Conservation (phyloP, 2,329 filamentous ascomycete species). For the Blastomyces emzantsi region DNA sequence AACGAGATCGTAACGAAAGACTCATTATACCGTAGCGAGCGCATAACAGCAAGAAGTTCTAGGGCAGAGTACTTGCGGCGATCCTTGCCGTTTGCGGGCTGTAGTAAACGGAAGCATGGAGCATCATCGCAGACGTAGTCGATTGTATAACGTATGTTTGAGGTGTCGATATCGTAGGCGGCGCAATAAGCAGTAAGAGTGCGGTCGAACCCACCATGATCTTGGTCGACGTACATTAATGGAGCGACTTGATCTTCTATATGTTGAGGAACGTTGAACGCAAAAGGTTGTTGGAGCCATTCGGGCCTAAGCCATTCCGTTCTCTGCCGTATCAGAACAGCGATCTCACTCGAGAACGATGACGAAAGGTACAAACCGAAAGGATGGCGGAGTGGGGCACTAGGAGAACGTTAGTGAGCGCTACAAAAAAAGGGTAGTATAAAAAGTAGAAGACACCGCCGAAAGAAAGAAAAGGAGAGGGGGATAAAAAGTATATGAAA, state of each 20-base stretch:
- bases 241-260: conserved; percentile 44
- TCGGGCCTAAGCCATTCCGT: conserved; percentile 57
- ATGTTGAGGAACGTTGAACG: conserved; percentile 50
- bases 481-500: not conserved
- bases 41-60: conserved; percentile 61
- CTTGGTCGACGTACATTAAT: conserved; percentile 44
- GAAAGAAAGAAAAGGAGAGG: not conserved
- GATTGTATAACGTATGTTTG: conserved; percentile 56
- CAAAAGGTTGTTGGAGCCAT: conserved; percentile 55
- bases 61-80: conserved; percentile 48
- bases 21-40: conserved; percentile 62
- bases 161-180: conserved; percentile 58
- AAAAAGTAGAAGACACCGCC: not conserved
- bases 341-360: conserved; percentile 55
- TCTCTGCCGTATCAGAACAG: conserved; percentile 50
- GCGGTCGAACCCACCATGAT: conserved; percentile 56
- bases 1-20: conserved; percentile 60
- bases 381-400: conserved; percentile 47
- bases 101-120: conserved; percentile 56
- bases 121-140: conserved; percentile 56
- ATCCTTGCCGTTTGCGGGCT: conserved; percentile 42
- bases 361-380: conserved; percentile 55
- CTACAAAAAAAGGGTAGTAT: too few relatives aligned
- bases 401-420: conserved; percentile 17
- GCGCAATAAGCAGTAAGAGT: conserved; percentile 62